These are phyloP conservation scores for Aspergillus jensenii DNA, from an alignment of 2,329 filamentous ascomycete species.

Conservation along the genomic window DNA sequence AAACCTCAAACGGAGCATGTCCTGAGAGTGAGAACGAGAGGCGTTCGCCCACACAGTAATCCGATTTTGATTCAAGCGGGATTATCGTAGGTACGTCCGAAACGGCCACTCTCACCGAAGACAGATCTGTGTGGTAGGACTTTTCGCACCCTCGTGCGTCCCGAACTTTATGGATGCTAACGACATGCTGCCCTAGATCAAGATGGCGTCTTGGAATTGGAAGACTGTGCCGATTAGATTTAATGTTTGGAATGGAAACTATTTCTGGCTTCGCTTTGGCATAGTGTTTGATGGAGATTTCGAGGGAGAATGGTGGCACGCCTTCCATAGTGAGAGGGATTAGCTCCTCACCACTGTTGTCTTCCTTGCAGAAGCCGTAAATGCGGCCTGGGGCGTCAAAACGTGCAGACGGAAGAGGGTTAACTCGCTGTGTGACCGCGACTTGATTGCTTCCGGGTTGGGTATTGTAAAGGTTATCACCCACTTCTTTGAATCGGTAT, in stretches of 20 bases:
- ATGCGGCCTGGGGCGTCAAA: conserved; percentile 87
- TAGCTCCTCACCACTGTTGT: conserved; percentile 75
- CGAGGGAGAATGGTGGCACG: conserved; percentile 81
- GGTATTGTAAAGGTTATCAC: conserved; percentile 82
- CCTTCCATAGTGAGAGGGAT: conserved; percentile 87
- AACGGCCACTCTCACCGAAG: conserved; percentile 84
- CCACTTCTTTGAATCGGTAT: conserved; percentile 80
- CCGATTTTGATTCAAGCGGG: conserved; percentile 75
- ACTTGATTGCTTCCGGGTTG: conserved; percentile 67
- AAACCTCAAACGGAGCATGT: conserved; percentile 86
- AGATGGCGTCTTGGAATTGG: conserved; percentile 81
- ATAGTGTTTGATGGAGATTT: conserved; percentile 91
- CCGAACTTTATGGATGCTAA: conserved; percentile 85
- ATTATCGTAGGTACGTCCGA: conserved; percentile 92
- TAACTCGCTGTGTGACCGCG: conserved; percentile 76
- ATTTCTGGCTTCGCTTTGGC: conserved; percentile 76
- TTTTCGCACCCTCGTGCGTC: conserved; percentile 85
- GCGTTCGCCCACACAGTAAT: conserved; percentile 95
- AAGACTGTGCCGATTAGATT: conserved; percentile 71
- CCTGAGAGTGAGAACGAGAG: conserved; percentile 90
- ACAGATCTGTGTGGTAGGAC: conserved; percentile 67
- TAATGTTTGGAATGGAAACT: conserved; percentile 77
- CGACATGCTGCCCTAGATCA: conserved; percentile 82
- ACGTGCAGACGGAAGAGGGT: conserved; percentile 75
- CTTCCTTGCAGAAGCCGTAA: conserved; percentile 91